Evolutionary conservation across 2,329 filamentous ascomycete species (phyloP), one percentile per base, ranked within the genome.

Genomic region (Penicillium carneum): DNA sequence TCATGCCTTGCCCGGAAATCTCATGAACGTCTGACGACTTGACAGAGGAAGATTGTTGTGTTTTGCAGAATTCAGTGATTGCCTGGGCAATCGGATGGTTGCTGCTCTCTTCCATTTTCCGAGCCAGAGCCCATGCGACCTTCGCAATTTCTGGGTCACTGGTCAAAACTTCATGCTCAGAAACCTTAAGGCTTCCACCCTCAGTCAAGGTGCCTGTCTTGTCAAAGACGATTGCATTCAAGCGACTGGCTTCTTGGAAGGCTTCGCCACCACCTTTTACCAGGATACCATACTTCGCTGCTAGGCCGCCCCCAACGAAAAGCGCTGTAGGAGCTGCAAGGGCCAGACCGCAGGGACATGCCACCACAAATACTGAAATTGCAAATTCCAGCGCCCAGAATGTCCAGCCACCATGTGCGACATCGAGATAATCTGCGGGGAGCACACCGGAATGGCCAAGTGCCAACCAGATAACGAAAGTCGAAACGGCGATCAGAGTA

Each of bases 311-410:
- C 2, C 91, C 92, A 10, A 95, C 91, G 66, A 94, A 94, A 36
- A 96, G 77, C n/a, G 92, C 92, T 0, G 92, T 96, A 0, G 92
- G 92, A 0, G 91, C 91, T n/a, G 92, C 92, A 8, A 96, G 86
- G 1, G 89, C 92, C 14, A 96, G 84, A 2, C 92, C 92, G 71
- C 92, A 96, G 1, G 92, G 92, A 71, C 92, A 96, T 2, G 92
- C 91, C 31, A 96, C 89, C 36, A 96, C 91, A 68, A 96, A 95
- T 12, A 95, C 91, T 7, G 92, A 87, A 69, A 96, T 94, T 16
- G 92, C 90, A 70, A 88, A 88, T 53, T 87, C 82, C 54, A 88
- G 71, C 9, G 84, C 84, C 78, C 81, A 83, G 60, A 82, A 80
- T 73, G 85, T 63, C 85, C 86, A 76, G 56, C 76, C 71, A 46